Evolutionary conservation across 164 flowering plant species (phyloP).

Genomic region (Vitis amurensis): DNA sequence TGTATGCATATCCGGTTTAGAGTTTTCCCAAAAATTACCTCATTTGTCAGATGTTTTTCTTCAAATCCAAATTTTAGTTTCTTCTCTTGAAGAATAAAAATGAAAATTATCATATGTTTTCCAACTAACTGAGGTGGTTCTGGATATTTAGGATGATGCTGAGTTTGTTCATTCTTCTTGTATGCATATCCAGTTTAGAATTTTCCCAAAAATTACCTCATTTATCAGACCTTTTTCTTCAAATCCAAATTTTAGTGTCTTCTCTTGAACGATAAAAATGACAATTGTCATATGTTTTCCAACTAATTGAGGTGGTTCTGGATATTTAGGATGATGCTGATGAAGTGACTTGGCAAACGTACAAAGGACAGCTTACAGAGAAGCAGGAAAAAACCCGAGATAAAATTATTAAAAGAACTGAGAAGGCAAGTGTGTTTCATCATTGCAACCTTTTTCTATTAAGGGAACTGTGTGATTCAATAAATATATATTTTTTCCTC

Average conservation of each 20-base stretch:
- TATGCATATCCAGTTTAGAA: background rate
- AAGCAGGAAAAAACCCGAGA: constrained; percentile 95
- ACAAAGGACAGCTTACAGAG: constrained; percentile 94
- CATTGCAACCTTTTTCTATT: background rate
- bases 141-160: constrained; percentile 54
- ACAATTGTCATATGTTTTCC: background rate
- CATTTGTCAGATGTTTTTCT: background rate
- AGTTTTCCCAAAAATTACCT: background rate
- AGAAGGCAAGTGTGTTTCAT: constrained; percentile 59
- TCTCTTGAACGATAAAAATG: background rate
- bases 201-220: background rate
- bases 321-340: constrained; percentile 61
- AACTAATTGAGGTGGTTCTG: constrained; percentile 12
- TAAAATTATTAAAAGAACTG: constrained; percentile 79
- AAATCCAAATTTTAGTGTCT: background rate
- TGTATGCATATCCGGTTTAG: background rate
- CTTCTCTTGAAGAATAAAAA: background rate
- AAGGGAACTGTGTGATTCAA: background rate
- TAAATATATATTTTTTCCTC: too few relatives aligned
- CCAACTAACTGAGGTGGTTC: constrained; percentile 10
- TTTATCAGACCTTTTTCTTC: background rate
- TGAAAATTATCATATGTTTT: background rate
- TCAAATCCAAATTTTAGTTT: background rate
- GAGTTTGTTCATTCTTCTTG: constrained; percentile 10
- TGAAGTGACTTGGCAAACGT: constrained; percentile 94